Evolutionary conservation across 176 grass and related monocot genomes (phyloP).

Genomic region (Triticum turgidum): DNA sequence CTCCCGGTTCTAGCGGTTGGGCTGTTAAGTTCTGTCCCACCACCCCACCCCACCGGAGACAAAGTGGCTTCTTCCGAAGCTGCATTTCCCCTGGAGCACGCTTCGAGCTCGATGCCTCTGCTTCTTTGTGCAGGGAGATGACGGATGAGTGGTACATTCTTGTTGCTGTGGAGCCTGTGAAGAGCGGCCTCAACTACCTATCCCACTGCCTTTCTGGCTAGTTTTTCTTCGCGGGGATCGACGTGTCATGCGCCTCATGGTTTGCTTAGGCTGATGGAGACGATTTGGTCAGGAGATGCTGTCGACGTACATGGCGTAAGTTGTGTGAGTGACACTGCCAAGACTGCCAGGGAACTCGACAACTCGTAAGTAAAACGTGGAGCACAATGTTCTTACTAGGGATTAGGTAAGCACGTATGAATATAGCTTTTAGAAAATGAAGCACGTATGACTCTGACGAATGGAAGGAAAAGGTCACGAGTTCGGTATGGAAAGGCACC

Average conservation of each 20-base stretch:
- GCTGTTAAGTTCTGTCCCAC: slow-evolving; percentile 36
- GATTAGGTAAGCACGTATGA: background rate
- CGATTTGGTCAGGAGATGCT: slow-evolving; percentile 16
- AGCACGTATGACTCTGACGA: background rate
- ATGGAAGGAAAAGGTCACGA: background rate
- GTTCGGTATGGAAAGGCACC: background rate
- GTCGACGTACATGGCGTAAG: background rate
- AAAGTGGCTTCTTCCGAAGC: slow-evolving; percentile 4
- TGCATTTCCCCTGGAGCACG: background rate
- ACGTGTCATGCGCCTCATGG: slow-evolving; percentile 6
- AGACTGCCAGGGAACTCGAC: background rate
- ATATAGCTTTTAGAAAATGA: background rate
- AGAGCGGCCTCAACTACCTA: background rate
- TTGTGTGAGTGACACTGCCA: background rate
- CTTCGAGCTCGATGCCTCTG: no score
- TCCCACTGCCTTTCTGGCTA: background rate
- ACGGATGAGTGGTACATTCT: background rate
- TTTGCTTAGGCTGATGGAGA: slow-evolving; percentile 12
- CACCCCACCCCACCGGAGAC: background rate
- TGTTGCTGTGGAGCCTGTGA: background rate
- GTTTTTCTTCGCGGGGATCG: background rate
- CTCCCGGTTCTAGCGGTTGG: slow-evolving; percentile 23
- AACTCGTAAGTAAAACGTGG: background rate
- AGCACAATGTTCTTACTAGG: background rate
- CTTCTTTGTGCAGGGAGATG: no score